These are phyloP conservation scores for Fagus sylvatica DNA, from an alignment of 306 rosid species.

Conservation along the genomic window DNA sequence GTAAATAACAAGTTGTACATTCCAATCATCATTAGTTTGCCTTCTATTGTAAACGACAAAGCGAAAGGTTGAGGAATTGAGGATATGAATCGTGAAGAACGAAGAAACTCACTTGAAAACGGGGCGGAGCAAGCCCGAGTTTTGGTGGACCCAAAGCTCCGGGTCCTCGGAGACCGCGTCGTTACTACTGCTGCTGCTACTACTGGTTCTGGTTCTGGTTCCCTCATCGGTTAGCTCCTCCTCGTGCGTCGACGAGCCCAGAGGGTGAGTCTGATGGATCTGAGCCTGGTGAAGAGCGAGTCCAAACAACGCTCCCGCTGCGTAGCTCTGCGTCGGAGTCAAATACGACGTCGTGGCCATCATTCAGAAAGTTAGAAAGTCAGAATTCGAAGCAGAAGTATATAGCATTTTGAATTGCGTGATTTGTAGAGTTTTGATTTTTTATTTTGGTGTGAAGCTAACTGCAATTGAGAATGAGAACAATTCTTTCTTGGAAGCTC, in stretches of 20 bases:
- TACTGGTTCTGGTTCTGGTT: conserved; percentile 26
- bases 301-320: conserved; percentile 50
- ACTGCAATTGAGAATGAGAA: too few relatives aligned
- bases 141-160: conserved; percentile 48
- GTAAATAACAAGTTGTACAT: background rate
- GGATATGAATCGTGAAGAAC: too few relatives aligned
- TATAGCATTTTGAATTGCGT: background rate
- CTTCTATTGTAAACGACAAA: background rate
- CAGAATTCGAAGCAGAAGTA: background rate
- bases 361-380: background rate
- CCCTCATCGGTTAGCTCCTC: conserved; percentile 23
- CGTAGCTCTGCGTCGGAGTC: conserved; percentile 53
- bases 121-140: conserved; percentile 48
- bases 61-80: background rate
- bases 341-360: conserved; percentile 39
- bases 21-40: background rate
- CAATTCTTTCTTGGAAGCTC: too few relatives aligned
- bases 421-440: background rate
- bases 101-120: conserved; percentile 35
- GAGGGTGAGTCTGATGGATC: conserved; percentile 44
- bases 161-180: conserved; percentile 53
- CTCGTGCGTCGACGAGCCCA: conserved; percentile 20
- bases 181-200: conserved; percentile 38
- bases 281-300: conserved; percentile 54
- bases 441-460: too few relatives aligned